These are phyloP conservation scores for Saccharum hybrid DNA, from an alignment of 202 grass and related monocot species.

Conservation along the genomic window DNA sequence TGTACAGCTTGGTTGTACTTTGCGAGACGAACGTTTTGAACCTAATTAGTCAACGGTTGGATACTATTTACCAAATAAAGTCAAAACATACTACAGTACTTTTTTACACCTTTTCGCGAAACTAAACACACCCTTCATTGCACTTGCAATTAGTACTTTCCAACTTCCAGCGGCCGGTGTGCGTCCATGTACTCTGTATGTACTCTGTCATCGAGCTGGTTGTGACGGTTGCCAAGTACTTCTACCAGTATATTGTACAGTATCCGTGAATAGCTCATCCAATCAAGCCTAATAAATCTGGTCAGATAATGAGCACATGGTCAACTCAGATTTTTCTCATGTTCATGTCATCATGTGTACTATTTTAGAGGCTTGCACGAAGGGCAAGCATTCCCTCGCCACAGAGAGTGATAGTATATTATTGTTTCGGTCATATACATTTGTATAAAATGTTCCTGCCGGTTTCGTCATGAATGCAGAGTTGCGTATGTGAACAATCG, in stretches of 20 bases:
- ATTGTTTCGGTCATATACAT: slow-evolving; percentile 9
- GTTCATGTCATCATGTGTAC: background rate
- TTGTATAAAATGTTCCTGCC: background rate
- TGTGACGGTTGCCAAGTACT: background rate
- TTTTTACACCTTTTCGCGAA: no score
- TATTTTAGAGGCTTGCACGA: slow-evolving; percentile 35
- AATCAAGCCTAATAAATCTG: background rate
- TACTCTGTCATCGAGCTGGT: background rate
- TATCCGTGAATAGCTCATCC: background rate
- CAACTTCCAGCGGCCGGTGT: background rate
- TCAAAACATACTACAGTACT: no score
- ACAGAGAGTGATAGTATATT: background rate
- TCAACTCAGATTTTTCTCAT: slow-evolving; percentile 36
- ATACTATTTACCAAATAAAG: no score
- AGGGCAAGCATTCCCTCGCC: background rate
- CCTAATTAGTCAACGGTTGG: no score
- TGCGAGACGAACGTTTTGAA: no score
- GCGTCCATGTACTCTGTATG: background rate
- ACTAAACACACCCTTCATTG: no score
- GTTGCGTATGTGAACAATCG: background rate
- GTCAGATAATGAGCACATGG: background rate
- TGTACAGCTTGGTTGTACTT: no score
- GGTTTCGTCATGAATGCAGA: slow-evolving; percentile 1
- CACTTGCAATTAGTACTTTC: no score
- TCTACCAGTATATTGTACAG: background rate